phyloP scores from a whole-genome alignment of 768 basidiomycete species.

The Rhodotorula graminis region DNA sequence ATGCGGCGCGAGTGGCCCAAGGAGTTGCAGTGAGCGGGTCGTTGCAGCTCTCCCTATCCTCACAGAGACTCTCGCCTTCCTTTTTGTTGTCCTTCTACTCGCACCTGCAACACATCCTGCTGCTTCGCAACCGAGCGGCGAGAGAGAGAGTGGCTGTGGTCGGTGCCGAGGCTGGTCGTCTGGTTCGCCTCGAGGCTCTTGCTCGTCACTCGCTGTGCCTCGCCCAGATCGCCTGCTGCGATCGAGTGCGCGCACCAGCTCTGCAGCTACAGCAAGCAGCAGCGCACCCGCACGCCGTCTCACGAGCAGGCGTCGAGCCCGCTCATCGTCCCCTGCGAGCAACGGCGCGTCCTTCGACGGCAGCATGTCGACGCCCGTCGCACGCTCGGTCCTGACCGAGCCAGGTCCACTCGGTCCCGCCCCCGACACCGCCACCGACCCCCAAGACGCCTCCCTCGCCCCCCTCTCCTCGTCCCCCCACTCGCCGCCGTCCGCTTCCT shows the following conservation, averaged over 20 bases:
- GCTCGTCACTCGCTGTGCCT: too few relatives aligned
- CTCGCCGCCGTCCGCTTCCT: background rate
- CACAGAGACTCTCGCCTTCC: background rate
- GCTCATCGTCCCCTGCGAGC: too few relatives aligned
- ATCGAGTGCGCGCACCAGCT: too few relatives aligned
- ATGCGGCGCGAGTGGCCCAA: conserved; percentile 28
- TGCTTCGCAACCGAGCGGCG: background rate
- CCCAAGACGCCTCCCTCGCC: background rate
- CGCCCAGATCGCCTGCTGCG: too few relatives aligned
- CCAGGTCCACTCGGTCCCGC: background rate
- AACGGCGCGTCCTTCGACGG: background rate
- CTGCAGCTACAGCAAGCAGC: too few relatives aligned
- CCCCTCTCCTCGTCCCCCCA: background rate
- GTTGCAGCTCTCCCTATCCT: background rate
- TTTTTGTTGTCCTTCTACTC: background rate
- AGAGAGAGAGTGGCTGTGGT: too few relatives aligned
- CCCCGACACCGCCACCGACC: background rate
- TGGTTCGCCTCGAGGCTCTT: too few relatives aligned
- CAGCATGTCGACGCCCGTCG: conserved; percentile 2
- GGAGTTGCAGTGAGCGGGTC: conserved; percentile 12
- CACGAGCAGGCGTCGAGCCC: too few relatives aligned
- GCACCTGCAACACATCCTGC: background rate
- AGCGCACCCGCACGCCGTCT: too few relatives aligned
- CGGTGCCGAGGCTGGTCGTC: too few relatives aligned
- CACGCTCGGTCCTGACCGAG: background rate